phyloP scores from a whole-genome alignment of 345 rosid genomes.

The Kernera saxatilis region DNA sequence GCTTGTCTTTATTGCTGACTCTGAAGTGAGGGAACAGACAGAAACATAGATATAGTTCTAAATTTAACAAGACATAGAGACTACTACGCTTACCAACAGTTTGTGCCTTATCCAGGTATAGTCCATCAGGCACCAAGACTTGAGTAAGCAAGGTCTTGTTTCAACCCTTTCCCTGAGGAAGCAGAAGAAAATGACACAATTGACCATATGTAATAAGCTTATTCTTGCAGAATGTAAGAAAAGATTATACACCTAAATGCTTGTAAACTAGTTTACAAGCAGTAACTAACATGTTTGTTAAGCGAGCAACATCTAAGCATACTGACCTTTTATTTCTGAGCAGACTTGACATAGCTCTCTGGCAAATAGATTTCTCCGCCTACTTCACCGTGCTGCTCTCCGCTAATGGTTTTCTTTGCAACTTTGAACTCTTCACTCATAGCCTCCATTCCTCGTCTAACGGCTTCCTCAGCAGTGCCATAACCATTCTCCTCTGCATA shows the following conservation, averaged over 20 bases:
- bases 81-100: constrained; percentile 58
- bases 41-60: constrained; percentile 34
- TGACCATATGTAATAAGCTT: neutral
- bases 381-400: constrained; percentile 94
- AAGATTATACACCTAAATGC: neutral
- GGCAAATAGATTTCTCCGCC: constrained; percentile 98
- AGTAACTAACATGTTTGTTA: neutral
- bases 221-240: neutral
- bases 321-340: constrained; percentile 51
- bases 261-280: neutral
- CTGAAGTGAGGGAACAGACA: constrained; percentile 18
- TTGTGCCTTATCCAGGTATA: constrained; percentile 11
- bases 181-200: neutral
- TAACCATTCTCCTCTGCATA: constrained; percentile 97
- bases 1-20: constrained; percentile 36
- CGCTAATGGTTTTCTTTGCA: constrained; percentile 85
- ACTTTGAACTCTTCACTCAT: constrained; percentile 91
- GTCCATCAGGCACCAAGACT: constrained; percentile 2
- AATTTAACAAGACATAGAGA: constrained; percentile 26
- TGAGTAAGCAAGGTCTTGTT: constrained; percentile 17
- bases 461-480: constrained; percentile 88
- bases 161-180: neutral
- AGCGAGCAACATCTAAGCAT: neutral
- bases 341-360: constrained; percentile 45
- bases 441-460: constrained; percentile 81